Conservation (phyloP, 2,329 filamentous ascomycete species). For the Microdochium trichocladiopsis region DNA sequence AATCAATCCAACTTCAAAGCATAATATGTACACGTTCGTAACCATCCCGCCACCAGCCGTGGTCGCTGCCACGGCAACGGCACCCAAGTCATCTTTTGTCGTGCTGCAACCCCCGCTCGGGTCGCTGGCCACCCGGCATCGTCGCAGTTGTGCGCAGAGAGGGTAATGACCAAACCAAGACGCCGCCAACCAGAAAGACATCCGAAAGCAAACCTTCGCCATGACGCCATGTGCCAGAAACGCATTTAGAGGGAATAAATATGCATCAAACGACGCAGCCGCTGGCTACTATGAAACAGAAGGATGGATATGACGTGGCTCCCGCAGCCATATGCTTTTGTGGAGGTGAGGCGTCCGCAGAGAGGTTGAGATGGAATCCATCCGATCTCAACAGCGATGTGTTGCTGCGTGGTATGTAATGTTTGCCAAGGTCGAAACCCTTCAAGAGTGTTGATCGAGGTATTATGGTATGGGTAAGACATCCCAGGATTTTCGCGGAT, state of each 20-base stretch:
- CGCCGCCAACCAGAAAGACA: not conserved
- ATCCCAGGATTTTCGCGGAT: not conserved
- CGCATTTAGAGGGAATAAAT: constrained; percentile 1
- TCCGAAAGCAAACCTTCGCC: not conserved
- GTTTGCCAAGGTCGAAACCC: not conserved
- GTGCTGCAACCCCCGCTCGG: not conserved
- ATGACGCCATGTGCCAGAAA: constrained; percentile 1
- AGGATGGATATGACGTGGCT: not conserved
- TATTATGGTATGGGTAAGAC: not conserved
- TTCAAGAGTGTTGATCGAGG: not conserved
- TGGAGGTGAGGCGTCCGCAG: not conserved
- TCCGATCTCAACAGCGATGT: not conserved
- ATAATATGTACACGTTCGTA: not conserved
- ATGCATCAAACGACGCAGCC: constrained; percentile 1
- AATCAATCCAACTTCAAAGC: not conserved
- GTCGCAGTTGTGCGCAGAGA: not conserved
- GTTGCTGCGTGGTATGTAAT: not conserved
- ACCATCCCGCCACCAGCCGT: not conserved
- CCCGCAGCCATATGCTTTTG: not conserved
- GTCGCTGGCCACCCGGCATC: not conserved
- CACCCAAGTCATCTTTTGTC: not conserved
- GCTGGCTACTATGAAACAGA: constrained; percentile 1
- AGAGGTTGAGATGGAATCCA: not conserved
- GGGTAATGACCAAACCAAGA: not conserved
- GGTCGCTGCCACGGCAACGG: not conserved